Evolutionary conservation across 2,329 filamentous ascomycete genomes (phyloP), one percentile per base, ranked within the genome.

Genomic region (Hypomyces perniciosus): DNA sequence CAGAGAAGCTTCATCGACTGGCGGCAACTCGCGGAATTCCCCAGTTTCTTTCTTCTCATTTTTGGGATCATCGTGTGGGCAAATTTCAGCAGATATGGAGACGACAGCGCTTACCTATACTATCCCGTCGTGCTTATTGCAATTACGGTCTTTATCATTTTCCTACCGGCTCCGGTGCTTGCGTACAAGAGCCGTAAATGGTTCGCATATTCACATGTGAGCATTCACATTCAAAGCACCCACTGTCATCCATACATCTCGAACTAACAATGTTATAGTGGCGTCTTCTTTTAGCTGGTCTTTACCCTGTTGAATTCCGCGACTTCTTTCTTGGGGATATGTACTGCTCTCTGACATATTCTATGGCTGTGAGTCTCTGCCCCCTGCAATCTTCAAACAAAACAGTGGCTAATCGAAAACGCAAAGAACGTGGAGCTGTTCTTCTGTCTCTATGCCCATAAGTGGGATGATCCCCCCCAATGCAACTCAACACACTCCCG

Each of bases 241-340:
- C 37, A 5, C n/a, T 8, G 26, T 12, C 2, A 10, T 8, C 34
- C 27, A 27, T 20, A 13, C 12, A 38, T 38, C 35, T 10, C 12
- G 6, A n/a, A n/a, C 56, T 62, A 30, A 63, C 49, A 4, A n/a
- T 42, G 12, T 1, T 26, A 5, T 56, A 93, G 86, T 95, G 88
- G 80, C 88, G 93, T 54, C 75, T 97, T 13, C 72, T 95, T 48
- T 78, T 92, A 44, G 89, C 92, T 10, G 91, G 91, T 4, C 66
- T 95, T 20, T 96, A 95, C 62, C 90, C 90, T 1, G 93, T 99
- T 45, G 92, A 97, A 65, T 99, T 97, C 66, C 83, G 91, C 52
- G 93, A 99, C 68, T 97, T 99, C 71, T 97, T 96, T 68, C 78
- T 97, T 0, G 93, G 93, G 47, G 93, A 99, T 65, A 96, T 97